Conservation (phyloP, 2,329 filamentous ascomycete species). For the Phialemoniopsis sp. region DNA sequence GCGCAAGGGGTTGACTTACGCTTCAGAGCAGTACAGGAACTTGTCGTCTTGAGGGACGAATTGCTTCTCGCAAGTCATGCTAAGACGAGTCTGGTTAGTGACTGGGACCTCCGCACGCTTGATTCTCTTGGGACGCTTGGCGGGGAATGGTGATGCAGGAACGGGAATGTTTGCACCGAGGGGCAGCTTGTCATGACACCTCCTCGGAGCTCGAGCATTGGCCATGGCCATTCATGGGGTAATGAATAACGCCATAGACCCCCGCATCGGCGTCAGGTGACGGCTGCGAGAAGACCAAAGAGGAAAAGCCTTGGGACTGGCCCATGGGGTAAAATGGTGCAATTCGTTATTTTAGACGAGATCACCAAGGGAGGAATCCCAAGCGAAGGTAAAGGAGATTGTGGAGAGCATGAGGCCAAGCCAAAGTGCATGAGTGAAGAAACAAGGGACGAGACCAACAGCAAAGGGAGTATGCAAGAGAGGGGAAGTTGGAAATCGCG, state of each 20-base stretch:
- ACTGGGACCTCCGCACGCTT: too few relatives aligned
- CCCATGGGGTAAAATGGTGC: too few relatives aligned
- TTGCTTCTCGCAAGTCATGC: slow-evolving; percentile 66
- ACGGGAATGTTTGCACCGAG: not conserved
- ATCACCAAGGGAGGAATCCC: too few relatives aligned
- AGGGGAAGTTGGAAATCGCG: slow-evolving; percentile 15
- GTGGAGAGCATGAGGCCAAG: slow-evolving; percentile 4
- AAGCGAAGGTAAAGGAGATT: too few relatives aligned
- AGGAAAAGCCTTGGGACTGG: slow-evolving; percentile 6
- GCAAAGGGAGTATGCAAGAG: slow-evolving; percentile 2
- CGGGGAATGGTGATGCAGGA: slow-evolving; percentile 7
- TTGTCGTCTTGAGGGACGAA: slow-evolving; percentile 55
- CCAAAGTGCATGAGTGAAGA: slow-evolving; percentile 8
- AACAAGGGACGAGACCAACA: slow-evolving; percentile 7
- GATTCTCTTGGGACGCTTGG: too few relatives aligned
- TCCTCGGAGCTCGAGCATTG: too few relatives aligned
- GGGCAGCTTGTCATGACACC: too few relatives aligned
- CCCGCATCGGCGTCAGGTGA: slow-evolving; percentile 21
- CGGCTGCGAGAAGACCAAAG: slow-evolving; percentile 18
- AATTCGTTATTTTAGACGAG: too few relatives aligned
- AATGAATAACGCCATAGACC: slow-evolving; percentile 1
- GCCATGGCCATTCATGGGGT: too few relatives aligned
- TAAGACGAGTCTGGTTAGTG: slow-evolving; percentile 24
- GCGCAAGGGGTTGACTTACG: slow-evolving; percentile 35
- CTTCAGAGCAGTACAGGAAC: slow-evolving; percentile 59